Percentiles rank a stretch among this genome's conserved stretches.
Evolutionary conservation across 139 green algal species (phyloP).

Genomic region (Chloropicon primus): DNA sequence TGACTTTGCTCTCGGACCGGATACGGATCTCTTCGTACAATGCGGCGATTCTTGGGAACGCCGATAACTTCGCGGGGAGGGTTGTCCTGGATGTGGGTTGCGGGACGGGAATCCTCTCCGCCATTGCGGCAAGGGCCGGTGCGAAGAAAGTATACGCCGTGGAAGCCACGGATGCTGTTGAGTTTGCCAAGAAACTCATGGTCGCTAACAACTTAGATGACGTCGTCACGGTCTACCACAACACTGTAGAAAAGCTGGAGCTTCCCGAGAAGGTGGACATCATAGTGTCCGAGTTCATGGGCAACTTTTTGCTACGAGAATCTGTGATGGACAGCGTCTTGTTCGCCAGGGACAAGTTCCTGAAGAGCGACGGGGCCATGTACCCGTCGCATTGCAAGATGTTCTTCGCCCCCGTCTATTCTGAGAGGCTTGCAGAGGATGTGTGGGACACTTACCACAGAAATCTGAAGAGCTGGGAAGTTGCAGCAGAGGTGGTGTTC

Average conservation of each 20-base stretch:
- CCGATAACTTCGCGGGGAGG: constrained; percentile 40
- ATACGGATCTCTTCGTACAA: constrained; percentile 91
- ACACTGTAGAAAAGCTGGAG: constrained; percentile 77
- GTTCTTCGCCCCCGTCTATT: constrained; percentile 47
- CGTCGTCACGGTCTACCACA: constrained; percentile 86
- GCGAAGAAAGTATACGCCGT: constrained; percentile 81
- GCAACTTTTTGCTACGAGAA: constrained; percentile 90
- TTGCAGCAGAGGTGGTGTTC: too few relatives aligned
- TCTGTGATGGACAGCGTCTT: constrained; percentile 92
- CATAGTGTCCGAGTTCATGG: constrained; percentile 92
- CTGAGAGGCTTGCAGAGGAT: not conserved
- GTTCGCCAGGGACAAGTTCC: constrained; percentile 72
- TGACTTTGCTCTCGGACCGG: constrained; percentile 97
- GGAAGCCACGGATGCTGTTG: constrained; percentile 88
- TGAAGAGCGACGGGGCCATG: constrained; percentile 79
- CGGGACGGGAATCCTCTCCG: constrained; percentile 86
- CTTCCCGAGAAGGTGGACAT: constrained; percentile 97
- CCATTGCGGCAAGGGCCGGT: constrained; percentile 76
- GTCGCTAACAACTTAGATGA: constrained; percentile 58
- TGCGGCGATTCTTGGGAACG: constrained; percentile 53
- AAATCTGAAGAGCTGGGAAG: not conserved
- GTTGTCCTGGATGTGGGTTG: constrained; percentile 94
- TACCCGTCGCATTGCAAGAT: constrained; percentile 86
- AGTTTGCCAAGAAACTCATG: constrained; percentile 59
- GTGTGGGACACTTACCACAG: not conserved